Conservation (phyloP, 345 rosid genomes). For the Bretschneidera sinensis region DNA sequence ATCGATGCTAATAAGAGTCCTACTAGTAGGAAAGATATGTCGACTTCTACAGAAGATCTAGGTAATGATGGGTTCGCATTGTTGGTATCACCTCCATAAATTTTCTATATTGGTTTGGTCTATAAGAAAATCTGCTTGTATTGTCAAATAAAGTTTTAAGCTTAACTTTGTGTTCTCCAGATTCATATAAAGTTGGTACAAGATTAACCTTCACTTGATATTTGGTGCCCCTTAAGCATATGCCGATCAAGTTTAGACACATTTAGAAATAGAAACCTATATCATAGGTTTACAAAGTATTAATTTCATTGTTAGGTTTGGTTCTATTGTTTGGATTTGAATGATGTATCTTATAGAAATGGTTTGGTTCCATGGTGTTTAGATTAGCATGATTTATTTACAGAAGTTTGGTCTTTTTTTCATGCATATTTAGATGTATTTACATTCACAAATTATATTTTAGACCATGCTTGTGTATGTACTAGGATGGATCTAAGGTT, state of each 20-base stretch:
- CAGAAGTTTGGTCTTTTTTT: background rate
- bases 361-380: background rate
- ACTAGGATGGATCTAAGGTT: no score
- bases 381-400: background rate
- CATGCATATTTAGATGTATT: no score
- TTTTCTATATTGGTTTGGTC: background rate
- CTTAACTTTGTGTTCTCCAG: background rate
- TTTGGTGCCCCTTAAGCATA: no score
- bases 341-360: background rate
- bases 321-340: background rate
- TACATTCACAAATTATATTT: no score
- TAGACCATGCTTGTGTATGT: no score
- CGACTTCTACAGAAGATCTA: slow-evolving; percentile 88
- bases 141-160: background rate
- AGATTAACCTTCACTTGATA: slow-evolving; percentile 4
- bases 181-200: background rate
- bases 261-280: background rate
- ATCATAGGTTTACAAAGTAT: background rate
- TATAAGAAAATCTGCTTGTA: slow-evolving; percentile 3
- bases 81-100: slow-evolving; percentile 1
- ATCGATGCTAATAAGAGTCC: slow-evolving; percentile 34
- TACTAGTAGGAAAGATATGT: slow-evolving; percentile 44
- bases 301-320: no score
- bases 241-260: no score
- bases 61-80: slow-evolving; percentile 37